Evolutionary conservation across 2,329 filamentous ascomycete species (phyloP), one percentile per base, ranked within the genome.

Genomic region (Cadophora malorum): DNA sequence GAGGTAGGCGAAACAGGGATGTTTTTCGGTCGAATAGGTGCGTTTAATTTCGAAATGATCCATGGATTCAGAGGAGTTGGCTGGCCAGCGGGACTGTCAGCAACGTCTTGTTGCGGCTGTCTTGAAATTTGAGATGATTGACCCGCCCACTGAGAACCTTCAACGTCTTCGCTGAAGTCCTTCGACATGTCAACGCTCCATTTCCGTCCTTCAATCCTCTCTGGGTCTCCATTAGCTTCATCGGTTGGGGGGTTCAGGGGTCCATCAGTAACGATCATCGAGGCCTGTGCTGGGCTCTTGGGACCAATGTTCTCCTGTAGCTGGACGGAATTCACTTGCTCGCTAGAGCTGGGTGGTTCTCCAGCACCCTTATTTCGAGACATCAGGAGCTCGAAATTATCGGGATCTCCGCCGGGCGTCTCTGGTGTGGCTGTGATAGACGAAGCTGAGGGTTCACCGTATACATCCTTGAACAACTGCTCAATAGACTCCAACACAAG

Each of bases 141-240:
- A 28, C 49, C 50, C 1, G 23, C 0, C 45, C 45, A 49, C 10
- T 21, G 45, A 21, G 19, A 6, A 49, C 19, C 45, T 49, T 49
- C 45, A 21, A 49, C 45, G 21, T 6, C n/a, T 49, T 49, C 45
- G 25, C 83, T 85, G 21, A 87, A 75, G 0, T 70, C 70, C 41
- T 81, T 80, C 61, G 88, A 87, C 21, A 81, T 77, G n/a, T 79
- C 72, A 1, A 86, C 70, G 0, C 87, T 55, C 75, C 75, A 75
- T 52, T 70, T 73, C 12, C 63, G 50, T 67, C 65, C 67, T 12
- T 63, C 47, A 4, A 4, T 49, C 19, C 47, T 45, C 8, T 19
- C 58, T 8, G 35, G 16, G n/a, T 63, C 61, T 7, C 66, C 63
- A 2, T 41, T 31, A 8, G 12, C 8, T 16, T 66, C 61, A 41